Evolutionary conservation across 163 green algal species (phyloP).

Genomic region (Scenedesmus sp.): DNA sequence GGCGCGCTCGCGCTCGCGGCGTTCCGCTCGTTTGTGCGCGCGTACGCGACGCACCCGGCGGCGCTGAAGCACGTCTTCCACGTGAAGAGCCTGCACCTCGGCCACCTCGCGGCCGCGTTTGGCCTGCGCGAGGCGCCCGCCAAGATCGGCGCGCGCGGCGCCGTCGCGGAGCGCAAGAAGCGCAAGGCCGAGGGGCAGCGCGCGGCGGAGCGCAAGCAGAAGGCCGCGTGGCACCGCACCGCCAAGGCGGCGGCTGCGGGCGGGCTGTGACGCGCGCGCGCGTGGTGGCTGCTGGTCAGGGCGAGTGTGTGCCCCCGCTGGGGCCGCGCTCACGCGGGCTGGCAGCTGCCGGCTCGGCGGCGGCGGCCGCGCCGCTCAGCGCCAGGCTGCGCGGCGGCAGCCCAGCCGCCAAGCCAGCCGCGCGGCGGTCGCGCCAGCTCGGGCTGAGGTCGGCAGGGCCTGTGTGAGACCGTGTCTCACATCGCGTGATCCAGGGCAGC

Average conservation of each 20-base stretch:
- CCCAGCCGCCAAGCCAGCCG: too few species aligned
- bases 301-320: too few species aligned
- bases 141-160: constrained; percentile 58
- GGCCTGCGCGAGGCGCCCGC: constrained; percentile 75
- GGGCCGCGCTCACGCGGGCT: too few species aligned
- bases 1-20: constrained; percentile 58
- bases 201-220: constrained; percentile 9
- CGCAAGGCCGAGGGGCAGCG: constrained; percentile 54
- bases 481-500: too few species aligned
- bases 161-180: constrained; percentile 61
- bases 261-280: too few species aligned
- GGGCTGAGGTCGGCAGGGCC: too few species aligned
- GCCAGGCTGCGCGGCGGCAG: too few species aligned
- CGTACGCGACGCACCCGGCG: constrained; percentile 85
- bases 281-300: too few species aligned
- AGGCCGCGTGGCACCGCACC: constrained; percentile 24
- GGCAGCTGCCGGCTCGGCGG: too few species aligned
- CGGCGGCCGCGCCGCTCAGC: too few species aligned
- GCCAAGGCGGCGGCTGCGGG: constrained; percentile 10
- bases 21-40: constrained; percentile 83
- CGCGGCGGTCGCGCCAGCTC: too few species aligned
- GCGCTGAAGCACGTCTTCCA: constrained; percentile 91
- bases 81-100: constrained; percentile 87
- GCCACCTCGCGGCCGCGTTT: constrained; percentile 87
- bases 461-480: too few species aligned